These are phyloP conservation scores for Eucalyptus brandiana DNA, from an alignment of 345 rosid genomes.

Conservation along the genomic window DNA sequence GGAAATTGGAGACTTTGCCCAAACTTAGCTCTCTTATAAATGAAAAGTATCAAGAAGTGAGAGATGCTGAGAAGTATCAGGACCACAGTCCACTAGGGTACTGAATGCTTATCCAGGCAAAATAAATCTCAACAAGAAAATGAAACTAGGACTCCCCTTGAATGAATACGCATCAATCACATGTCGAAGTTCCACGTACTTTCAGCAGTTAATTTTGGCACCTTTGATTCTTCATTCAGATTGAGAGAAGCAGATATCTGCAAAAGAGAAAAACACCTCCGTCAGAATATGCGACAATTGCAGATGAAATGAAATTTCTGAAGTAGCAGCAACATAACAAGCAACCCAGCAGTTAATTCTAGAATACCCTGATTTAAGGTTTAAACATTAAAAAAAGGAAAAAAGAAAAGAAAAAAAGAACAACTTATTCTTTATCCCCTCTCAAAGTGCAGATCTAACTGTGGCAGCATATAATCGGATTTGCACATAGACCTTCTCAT, in stretches of 20 bases:
- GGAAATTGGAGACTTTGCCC: not conserved
- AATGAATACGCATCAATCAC: not conserved
- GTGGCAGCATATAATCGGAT: not conserved
- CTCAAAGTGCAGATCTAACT: not conserved
- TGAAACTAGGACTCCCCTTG: not conserved
- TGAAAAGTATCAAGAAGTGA: not conserved
- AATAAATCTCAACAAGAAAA: not conserved
- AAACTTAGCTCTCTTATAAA: not conserved
- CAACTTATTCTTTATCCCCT: not conserved
- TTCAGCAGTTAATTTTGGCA: conserved; percentile 67
- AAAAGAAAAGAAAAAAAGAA: not conserved
- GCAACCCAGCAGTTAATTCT: not conserved
- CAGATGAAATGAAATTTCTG: not conserved
- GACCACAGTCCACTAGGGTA: not conserved
- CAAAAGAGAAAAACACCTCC: not conserved
- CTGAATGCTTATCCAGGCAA: not conserved
- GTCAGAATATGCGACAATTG: not conserved
- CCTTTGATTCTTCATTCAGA: conserved; percentile 48
- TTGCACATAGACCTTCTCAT: not conserved
- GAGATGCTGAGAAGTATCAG: not conserved
- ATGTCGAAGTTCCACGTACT: conserved; percentile 69
- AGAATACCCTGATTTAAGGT: not conserved
- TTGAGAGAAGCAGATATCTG: conserved; percentile 62
- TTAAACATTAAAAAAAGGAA: not conserved
- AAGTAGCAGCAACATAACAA: not conserved